These are phyloP conservation scores for Ceratobasidium sp. DNA, from an alignment of 1,284 basidiomycete genomes.

Conservation along the genomic window DNA sequence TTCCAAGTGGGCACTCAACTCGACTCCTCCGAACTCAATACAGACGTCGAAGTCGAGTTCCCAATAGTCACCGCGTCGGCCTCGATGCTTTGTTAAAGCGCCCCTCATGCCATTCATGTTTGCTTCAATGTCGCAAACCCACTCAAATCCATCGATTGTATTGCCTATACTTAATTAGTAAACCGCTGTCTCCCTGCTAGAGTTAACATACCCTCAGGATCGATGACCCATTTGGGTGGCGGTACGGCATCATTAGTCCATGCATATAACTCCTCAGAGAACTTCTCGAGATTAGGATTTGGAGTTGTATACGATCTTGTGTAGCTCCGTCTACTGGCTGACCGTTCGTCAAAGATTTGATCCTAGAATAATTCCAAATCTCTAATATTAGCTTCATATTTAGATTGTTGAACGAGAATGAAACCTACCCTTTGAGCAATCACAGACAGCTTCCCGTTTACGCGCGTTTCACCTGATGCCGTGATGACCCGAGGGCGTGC, in stretches of 20 bases:
- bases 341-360: neutral
- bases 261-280: neutral
- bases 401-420: too few relatives aligned
- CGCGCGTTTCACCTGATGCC: neutral
- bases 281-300: neutral
- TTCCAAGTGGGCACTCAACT: slow-evolving; percentile 11
- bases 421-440: slow-evolving; percentile 2
- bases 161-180: too few relatives aligned
- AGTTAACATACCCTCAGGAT: neutral
- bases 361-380: neutral
- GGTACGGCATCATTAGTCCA: neutral
- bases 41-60: slow-evolving; percentile 6
- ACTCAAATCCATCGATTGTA: slow-evolving; percentile 1
- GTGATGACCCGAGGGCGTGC: neutral
- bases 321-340: neutral
- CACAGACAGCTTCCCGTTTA: neutral
- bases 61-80: neutral
- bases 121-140: slow-evolving; percentile 4
- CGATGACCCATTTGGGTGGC: neutral
- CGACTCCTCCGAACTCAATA: slow-evolving; percentile 9
- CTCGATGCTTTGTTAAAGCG: neutral
- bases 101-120: slow-evolving; percentile 4
- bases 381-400: neutral
- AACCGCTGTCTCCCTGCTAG: too few relatives aligned
- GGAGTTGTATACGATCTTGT: neutral